Evolutionary conservation across 495 filamentous ascomycete genomes (phyloP).

Genomic region (Hypoxylon crocopeplum): DNA sequence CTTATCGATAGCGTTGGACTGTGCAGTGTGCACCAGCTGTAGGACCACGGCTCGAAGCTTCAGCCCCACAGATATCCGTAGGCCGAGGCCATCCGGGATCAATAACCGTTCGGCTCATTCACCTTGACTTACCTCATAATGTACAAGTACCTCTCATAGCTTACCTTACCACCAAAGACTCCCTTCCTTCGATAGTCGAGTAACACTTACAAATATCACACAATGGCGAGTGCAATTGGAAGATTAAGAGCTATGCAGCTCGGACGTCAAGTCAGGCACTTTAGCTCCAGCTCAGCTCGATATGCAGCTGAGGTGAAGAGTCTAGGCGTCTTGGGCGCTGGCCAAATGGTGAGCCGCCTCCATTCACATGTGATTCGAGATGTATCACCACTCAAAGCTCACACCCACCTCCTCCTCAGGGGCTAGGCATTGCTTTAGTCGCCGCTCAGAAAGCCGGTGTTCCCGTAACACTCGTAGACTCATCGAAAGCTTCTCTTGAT

Average conservation of each 20-base stretch:
- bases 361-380: constrained; percentile 26
- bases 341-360: constrained; percentile 80
- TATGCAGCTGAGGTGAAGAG: constrained; percentile 80
- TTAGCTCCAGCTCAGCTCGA: constrained; percentile 59
- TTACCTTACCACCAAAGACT: constrained; percentile 12
- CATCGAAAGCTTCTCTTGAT: constrained; percentile 82
- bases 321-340: constrained; percentile 91
- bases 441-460: constrained; percentile 85
- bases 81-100: constrained; percentile 52
- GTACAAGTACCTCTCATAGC: neutral
- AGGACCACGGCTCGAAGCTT: too few relatives aligned
- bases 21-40: too few relatives aligned
- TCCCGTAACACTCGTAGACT: constrained; percentile 88
- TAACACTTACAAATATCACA: constrained; percentile 2
- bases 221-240: constrained; percentile 45
- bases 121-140: neutral
- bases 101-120: constrained; percentile 2
- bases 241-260: constrained; percentile 44
- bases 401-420: constrained; percentile 59
- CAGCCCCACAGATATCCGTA: constrained; percentile 39
- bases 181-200: constrained; percentile 4
- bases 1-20: neutral
- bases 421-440: constrained; percentile 94
- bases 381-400: constrained; percentile 18
- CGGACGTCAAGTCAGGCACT: constrained; percentile 52